phyloP scores from a whole-genome alignment of 176 grass and related monocot genomes.

The Olyra latifolia region DNA sequence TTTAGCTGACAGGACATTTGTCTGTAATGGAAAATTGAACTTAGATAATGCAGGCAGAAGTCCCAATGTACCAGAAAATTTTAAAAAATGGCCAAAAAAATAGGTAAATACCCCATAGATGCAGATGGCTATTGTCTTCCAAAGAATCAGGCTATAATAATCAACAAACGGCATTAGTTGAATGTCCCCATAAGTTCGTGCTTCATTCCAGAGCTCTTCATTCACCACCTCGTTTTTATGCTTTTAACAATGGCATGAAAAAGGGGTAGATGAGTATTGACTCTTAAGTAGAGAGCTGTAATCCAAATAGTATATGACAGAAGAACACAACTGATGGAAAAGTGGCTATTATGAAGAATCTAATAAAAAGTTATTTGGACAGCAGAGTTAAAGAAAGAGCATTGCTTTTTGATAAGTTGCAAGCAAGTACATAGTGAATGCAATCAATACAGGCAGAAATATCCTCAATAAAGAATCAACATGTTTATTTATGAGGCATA shows the following conservation, averaged over 20 bases:
- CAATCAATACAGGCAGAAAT: background rate
- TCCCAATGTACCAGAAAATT: background rate
- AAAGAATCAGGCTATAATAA: constrained; percentile 97
- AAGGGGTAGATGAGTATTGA: constrained; percentile 32
- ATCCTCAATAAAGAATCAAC: background rate
- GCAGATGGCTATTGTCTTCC: constrained; percentile 98
- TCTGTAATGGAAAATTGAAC: constrained; percentile 46
- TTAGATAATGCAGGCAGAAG: constrained; percentile 30
- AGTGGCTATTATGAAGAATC: background rate
- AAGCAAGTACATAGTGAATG: background rate
- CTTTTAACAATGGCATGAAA: constrained; percentile 47
- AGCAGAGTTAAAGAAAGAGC: background rate
- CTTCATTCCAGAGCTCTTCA: constrained; percentile 97
- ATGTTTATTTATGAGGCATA: constrained; percentile 13
- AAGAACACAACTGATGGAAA: background rate
- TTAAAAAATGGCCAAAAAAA: constrained; percentile 1
- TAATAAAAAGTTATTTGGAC: background rate
- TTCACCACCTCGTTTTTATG: constrained; percentile 96
- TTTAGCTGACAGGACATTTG: constrained; percentile 75
- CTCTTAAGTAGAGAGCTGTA: constrained; percentile 7
- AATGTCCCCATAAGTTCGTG: constrained; percentile 83
- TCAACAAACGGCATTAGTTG: constrained; percentile 99
- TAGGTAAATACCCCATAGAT: constrained; percentile 74
- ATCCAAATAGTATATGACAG: constrained; percentile 4
- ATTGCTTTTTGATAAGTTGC: background rate